Percentiles rank a stretch among this genome's conserved stretches.
phyloP scores from a whole-genome alignment of 1,284 basidiomycete genomes.

The Grifola frondosa region DNA sequence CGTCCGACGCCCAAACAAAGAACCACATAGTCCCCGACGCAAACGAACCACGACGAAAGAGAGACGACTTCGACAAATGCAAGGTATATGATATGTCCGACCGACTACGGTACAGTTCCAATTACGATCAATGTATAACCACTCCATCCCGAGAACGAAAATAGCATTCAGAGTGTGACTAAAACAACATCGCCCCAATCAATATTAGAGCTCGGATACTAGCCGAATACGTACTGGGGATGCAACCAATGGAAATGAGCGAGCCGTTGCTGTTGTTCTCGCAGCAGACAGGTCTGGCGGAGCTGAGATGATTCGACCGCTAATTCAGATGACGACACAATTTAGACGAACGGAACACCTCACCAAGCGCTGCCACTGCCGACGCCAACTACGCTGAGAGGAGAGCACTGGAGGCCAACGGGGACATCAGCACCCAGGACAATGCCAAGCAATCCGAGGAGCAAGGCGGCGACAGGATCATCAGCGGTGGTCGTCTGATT shows the following conservation, averaged over 20 bases:
- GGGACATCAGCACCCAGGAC: constrained; percentile 8
- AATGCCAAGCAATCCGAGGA: constrained; percentile 17
- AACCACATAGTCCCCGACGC: no score
- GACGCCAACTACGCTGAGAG: constrained; percentile 16
- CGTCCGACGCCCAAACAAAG: no score
- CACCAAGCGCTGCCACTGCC: constrained; percentile 15
- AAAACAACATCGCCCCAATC: no score
- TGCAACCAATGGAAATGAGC: constrained; percentile 20
- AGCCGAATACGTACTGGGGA: constrained; percentile 15
- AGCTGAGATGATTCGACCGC: constrained; percentile 1
- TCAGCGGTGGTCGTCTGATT: constrained; percentile 13
- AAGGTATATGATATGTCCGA: no score
- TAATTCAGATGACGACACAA: background rate
- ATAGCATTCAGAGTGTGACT: no score
- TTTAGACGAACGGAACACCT: background rate
- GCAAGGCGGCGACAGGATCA: constrained; percentile 8
- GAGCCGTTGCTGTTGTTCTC: constrained; percentile 21
- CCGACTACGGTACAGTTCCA: no score
- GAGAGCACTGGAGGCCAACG: constrained; percentile 17
- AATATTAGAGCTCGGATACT: no score
- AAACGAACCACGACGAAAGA: no score
- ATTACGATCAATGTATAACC: no score
- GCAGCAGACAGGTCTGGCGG: constrained; percentile 16
- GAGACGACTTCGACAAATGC: no score
- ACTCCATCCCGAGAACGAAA: no score